Evolutionary conservation across 495 filamentous ascomycete species (phyloP).

Genomic region (Lineolata rhizophorae): DNA sequence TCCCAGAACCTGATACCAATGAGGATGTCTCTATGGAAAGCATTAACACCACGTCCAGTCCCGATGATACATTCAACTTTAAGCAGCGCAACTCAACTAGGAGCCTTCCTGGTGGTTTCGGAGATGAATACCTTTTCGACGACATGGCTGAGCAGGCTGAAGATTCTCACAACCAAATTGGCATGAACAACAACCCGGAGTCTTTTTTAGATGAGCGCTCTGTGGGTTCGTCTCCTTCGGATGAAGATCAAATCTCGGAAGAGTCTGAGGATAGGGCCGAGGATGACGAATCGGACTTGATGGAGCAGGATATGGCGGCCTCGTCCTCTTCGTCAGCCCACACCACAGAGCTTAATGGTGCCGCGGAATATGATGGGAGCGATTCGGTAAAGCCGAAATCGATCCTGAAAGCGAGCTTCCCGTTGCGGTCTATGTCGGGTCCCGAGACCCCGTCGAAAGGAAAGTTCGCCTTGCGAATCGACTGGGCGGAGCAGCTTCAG

Average conservation of each 20-base stretch:
- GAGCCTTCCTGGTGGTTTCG: conserved; percentile 60
- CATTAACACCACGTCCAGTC: conserved; percentile 27
- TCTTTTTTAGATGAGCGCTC: conserved; percentile 85
- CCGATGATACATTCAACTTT: conserved; percentile 68
- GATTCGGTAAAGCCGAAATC: conserved; percentile 19
- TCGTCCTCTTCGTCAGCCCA: conserved; percentile 42
- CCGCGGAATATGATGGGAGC: too few relatives aligned
- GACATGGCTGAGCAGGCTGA: conserved; percentile 24
- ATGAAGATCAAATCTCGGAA: too few relatives aligned
- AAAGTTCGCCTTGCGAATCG: conserved; percentile 29
- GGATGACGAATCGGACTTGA: conserved; percentile 39
- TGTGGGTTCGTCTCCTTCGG: conserved; percentile 49
- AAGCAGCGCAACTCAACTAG: conserved; percentile 33
- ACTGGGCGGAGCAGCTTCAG: conserved; percentile 83
- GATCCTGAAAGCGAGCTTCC: conserved; percentile 21
- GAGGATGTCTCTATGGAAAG: conserved; percentile 13
- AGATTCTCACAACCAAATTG: conserved; percentile 9
- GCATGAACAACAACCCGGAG: conserved; percentile 24
- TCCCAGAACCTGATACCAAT: conserved; percentile 12
- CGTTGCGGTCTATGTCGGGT: too few relatives aligned
- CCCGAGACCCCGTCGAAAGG: background rate
- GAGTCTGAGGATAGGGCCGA: conserved; percentile 35
- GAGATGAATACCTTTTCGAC: conserved; percentile 28
- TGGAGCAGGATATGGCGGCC: conserved; percentile 59
- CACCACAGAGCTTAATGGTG: conserved; percentile 52